Evolutionary conservation across 768 basidiomycete species (phyloP), one percentile per base, ranked within the genome.

Genomic region (Piloderma croceum): DNA sequence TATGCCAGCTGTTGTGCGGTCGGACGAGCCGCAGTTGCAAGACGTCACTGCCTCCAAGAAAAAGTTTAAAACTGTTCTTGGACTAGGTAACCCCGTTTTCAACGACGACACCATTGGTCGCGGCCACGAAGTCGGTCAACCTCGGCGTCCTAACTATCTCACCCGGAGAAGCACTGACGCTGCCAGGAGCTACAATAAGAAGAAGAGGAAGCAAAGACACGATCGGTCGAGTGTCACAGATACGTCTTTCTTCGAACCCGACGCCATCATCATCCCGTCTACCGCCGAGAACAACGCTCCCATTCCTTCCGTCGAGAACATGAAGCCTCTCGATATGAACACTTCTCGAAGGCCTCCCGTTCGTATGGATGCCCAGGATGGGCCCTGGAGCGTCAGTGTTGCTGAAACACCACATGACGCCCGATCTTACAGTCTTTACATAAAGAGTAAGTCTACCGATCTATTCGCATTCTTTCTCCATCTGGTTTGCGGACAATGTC

Each of bases 361-460:
- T 24, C 76, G 84, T 35, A 70, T 81, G 46, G 84, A 89, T 59
- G 70, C 70, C 31, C 78, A 86, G 61, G 85, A 88, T 54, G 86
- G 84, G 11, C 86, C 79, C 18, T 92, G 90, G 90, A 79, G 79
- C 53, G 78, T 92, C 57, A 87, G 84, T 59, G 87, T 90, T 48
- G 90, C 90, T 47, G 86, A 90, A 68, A 82, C 79, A 38, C 84
- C 84, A 18, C 75, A 87, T 59, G 81, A 85, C 62, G 58, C 79
- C 34, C 68, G 71, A 48, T 76, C 79, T 7, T 91, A 83, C 68
- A 82, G 76, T 57, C 74, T 91, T 56, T 91, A 91, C 70, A 79
- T 91, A 65, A 91, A 90, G 75, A 91, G 89, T 90, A 63, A 71
- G 86, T 77, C 35, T 49, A 50, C 38, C 31, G 19, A 33, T 36